Percentiles rank a stretch among this genome's conserved stretches.
phyloP scores from a whole-genome alignment of 108 stramenopile species.

The Epipyxis sp. region DNA sequence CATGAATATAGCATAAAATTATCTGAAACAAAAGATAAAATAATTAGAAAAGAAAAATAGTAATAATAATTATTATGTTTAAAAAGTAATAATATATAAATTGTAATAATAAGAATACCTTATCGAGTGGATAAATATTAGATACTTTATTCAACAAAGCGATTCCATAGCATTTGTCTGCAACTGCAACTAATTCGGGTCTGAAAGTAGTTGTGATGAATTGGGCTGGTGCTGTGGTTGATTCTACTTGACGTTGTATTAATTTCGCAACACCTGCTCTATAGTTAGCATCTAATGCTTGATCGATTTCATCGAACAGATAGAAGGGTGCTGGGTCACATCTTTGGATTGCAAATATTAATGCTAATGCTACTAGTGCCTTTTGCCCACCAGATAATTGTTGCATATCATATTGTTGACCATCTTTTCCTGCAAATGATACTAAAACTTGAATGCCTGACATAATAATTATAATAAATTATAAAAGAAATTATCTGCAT shows the following conservation, averaged over 20 bases:
- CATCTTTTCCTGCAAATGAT: conserved; percentile 76
- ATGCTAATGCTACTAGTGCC: conserved; percentile 94
- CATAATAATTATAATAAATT: too few species aligned
- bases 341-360: conserved; percentile 88
- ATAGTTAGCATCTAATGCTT: conserved; percentile 91
- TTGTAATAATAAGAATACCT: not conserved
- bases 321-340: conserved; percentile 99
- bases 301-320: conserved; percentile 93
- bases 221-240: conserved; percentile 67
- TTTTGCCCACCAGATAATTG: conserved; percentile 98
- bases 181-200: conserved; percentile 87
- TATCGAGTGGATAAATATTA: conserved; percentile 30
- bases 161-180: conserved; percentile 59
- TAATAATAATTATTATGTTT: too few species aligned
- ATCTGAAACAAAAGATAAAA: too few species aligned
- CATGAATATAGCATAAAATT: too few species aligned
- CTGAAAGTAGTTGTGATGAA: conserved; percentile 99
- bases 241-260: conserved; percentile 72
- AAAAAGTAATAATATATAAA: too few species aligned
- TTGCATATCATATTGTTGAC: conserved; percentile 76
- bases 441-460: too few species aligned
- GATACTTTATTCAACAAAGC: conserved; percentile 42
- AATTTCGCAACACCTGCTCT: conserved; percentile 90
- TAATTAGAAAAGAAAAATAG: too few species aligned
- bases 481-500: too few species aligned